Percentiles rank a stretch among this genome's conserved stretches.
Evolutionary conservation across 2,329 filamentous ascomycete species (phyloP).

Genomic region (Lachnellula cervina): DNA sequence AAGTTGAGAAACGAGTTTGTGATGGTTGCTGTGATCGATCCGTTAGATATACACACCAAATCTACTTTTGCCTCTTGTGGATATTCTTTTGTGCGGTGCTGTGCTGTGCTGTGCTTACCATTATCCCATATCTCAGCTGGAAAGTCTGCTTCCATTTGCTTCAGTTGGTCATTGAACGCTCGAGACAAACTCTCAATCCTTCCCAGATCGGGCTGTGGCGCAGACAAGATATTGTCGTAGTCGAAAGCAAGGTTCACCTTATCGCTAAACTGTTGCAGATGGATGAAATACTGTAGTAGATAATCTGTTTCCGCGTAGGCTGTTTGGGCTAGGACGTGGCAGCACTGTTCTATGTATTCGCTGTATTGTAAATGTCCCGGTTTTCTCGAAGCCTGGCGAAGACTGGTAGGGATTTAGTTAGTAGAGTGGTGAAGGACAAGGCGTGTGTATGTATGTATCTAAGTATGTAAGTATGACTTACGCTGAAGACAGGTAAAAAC

Average conservation of each 20-base stretch:
- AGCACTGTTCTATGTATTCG: conserved; percentile 24
- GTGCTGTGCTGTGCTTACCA: conserved; percentile 17
- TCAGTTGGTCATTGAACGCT: conserved; percentile 23
- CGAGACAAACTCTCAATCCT: conserved; percentile 24
- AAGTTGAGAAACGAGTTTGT: conserved; percentile 10
- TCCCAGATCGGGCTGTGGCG: conserved; percentile 18
- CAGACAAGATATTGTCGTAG: conserved; percentile 17
- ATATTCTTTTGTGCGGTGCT: too few species aligned
- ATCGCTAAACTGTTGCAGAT: conserved; percentile 24
- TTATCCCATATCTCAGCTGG: conserved; percentile 21
- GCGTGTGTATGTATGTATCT: not conserved
- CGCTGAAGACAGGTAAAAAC: conserved; percentile 26
- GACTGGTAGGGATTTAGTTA: conserved; percentile 5
- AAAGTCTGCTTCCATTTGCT: conserved; percentile 19
- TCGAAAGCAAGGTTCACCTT: conserved; percentile 27
- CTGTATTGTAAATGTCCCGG: conserved; percentile 23
- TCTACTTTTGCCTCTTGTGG: not conserved
- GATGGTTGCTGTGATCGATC: conserved; percentile 7
- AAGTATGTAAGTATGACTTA: too few species aligned
- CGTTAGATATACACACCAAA: not conserved
- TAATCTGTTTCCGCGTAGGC: conserved; percentile 20
- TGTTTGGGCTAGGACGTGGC: conserved; percentile 15
- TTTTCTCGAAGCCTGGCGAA: conserved; percentile 25
- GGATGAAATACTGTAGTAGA: conserved; percentile 24
- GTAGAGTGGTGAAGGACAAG: not conserved